Evolutionary conservation across 768 basidiomycete species (phyloP), one percentile per base, ranked within the genome.

Genomic region (Vishniacozyma victoriae): DNA sequence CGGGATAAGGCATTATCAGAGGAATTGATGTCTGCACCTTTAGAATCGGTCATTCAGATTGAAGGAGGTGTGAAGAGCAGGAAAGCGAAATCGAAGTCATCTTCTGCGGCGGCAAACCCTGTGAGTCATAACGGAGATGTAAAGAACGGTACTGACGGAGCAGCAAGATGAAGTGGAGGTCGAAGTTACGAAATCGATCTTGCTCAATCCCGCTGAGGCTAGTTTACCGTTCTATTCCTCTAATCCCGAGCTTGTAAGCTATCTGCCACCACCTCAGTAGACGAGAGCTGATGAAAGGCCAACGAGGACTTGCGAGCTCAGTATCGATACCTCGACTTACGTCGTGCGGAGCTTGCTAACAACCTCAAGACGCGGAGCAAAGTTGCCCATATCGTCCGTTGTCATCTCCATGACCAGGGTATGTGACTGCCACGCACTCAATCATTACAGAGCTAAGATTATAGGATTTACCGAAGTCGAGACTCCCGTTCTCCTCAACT

Each of bases 401-500:
- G 80, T 50, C 74, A 81, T 35, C 79, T 96, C 26, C 79, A 87
- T 63, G 77, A 84, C 46, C 76, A 82, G 67, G 86, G 91, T 86
- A 60, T 39, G 77, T 70, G 35, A 55, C 59, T 25, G 6, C 45
- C 11, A n/a, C n/a, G n/a, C n/a, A 5, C 16, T 43, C 19, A 16
- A 26, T 14, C 23, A 26, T 22, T 42, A 15, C 12, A 20, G 13
- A 11, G 22, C 18, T 22, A 25, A n/a, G 24, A 24, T 45, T n/a
- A 45, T 59, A 95, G 92, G 80, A 62, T 96, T 96, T 72, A 77
- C 82, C 45, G 92, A 95, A 70, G 86, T 96, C 25, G 92, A 96
- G 71, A 96, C 92, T 0, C 92, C 92, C 22, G 78, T 90, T 45
- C 78, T 96, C 18, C 78, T 96, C 23, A 83, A 86, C 67, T 93